Percentiles rank a stretch among this genome's conserved stretches.
Evolutionary conservation across 2,329 filamentous ascomycete species (phyloP).

Genomic region (Tolypocladium pustulatum): DNA sequence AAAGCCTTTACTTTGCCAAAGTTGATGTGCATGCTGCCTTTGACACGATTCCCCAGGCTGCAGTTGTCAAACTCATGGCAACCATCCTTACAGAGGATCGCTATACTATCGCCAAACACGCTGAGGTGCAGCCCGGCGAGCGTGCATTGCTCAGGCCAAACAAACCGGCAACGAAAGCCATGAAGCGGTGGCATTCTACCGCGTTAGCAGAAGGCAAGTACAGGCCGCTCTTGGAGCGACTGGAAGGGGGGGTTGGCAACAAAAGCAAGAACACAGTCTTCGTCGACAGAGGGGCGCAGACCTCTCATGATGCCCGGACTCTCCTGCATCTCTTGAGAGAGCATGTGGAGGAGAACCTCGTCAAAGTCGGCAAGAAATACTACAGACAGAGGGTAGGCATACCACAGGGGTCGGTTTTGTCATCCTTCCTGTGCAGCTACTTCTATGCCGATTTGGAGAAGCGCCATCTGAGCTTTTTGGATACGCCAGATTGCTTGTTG

Average conservation of each 20-base stretch:
- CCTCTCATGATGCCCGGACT: constrained; percentile 42
- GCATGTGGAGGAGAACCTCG: constrained; percentile 75
- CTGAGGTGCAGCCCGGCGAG: constrained; percentile 51
- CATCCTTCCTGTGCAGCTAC: constrained; percentile 81
- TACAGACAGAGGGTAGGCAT: constrained; percentile 85
- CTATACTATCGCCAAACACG: constrained; percentile 67
- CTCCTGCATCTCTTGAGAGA: constrained; percentile 63
- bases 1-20: constrained; percentile 73
- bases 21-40: constrained; percentile 88
- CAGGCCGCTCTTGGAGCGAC: constrained; percentile 31
- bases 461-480: constrained; percentile 57
- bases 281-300: constrained; percentile 55
- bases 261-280: constrained; percentile 63
- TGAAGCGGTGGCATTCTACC: constrained; percentile 40
- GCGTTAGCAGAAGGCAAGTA: constrained; percentile 34
- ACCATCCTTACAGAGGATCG: constrained; percentile 43
- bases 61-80: constrained; percentile 56
- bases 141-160: constrained; percentile 10
- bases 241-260: constrained; percentile 27
- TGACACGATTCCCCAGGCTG: constrained; percentile 82
- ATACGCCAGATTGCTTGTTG: constrained; percentile 48
- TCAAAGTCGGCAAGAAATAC: constrained; percentile 80
- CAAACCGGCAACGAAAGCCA: constrained; percentile 22
- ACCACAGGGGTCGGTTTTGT: constrained; percentile 84
- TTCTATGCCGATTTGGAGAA: constrained; percentile 86